Conservation (phyloP, 805 yeast species). For the Ogataea corticis region DNA sequence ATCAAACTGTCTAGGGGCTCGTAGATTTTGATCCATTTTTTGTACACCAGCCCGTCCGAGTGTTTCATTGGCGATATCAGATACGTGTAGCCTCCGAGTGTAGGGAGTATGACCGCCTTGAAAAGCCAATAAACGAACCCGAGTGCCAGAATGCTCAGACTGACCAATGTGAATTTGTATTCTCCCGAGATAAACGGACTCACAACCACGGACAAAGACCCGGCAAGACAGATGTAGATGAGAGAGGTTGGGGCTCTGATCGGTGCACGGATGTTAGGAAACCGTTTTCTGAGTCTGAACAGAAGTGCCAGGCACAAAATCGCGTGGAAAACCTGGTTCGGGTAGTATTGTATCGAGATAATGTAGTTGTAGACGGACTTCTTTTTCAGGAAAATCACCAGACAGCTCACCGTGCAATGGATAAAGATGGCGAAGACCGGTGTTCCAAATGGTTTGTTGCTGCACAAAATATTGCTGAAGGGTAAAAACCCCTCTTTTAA, state of each 20-base stretch:
- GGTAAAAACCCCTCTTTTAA: slow-evolving; percentile 51
- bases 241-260: slow-evolving; percentile 29
- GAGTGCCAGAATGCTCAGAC: slow-evolving; percentile 19
- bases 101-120: slow-evolving; percentile 19
- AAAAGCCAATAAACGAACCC: slow-evolving; percentile 27
- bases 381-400: slow-evolving; percentile 23
- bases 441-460: slow-evolving; percentile 48
- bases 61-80: slow-evolving; percentile 7
- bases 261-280: slow-evolving; percentile 27
- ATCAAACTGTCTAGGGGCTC: background rate
- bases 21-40: slow-evolving; percentile 20
- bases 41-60: slow-evolving; percentile 26
- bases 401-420: slow-evolving; percentile 23
- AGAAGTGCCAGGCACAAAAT: slow-evolving; percentile 26
- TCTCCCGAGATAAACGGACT: slow-evolving; percentile 49
- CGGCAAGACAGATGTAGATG: slow-evolving; percentile 41
- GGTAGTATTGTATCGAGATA: slow-evolving; percentile 48
- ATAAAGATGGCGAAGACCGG: slow-evolving; percentile 38
- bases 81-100: slow-evolving; percentile 15
- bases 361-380: slow-evolving; percentile 38
- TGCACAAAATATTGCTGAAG: slow-evolving; percentile 41
- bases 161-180: slow-evolving; percentile 26
- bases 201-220: slow-evolving; percentile 47
- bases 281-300: slow-evolving; percentile 22
- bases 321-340: slow-evolving; percentile 42